These are phyloP conservation scores for Colletotrichum orbiculare DNA, from an alignment of 2,329 filamentous ascomycete genomes.

Conservation along the genomic window DNA sequence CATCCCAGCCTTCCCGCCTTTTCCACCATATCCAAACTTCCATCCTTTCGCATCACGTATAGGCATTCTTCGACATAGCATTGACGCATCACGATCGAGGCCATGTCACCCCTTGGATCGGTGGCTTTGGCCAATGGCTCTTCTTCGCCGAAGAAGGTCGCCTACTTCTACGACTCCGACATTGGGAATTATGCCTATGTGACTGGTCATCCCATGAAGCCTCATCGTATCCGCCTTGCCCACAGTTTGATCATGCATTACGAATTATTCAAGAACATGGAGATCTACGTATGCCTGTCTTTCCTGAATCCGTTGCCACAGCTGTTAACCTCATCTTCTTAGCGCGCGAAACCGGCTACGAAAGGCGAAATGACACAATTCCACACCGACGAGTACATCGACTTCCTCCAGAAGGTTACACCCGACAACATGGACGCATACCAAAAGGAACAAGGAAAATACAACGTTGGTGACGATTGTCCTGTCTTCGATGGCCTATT, in stretches of 20 bases:
- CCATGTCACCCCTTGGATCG: slow-evolving; percentile 50
- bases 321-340: slow-evolving; percentile 25
- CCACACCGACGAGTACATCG: slow-evolving; percentile 94
- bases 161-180: slow-evolving; percentile 98
- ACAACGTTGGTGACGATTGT: slow-evolving; percentile 96
- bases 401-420: slow-evolving; percentile 93
- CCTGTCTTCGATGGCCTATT: slow-evolving; percentile 98
- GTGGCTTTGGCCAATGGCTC: slow-evolving; percentile 57
- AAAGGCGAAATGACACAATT: slow-evolving; percentile 93
- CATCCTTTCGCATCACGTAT: background rate
- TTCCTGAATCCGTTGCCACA: slow-evolving; percentile 43
- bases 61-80: slow-evolving; percentile 8
- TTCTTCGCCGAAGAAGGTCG: slow-evolving; percentile 79
- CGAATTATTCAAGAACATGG: slow-evolving; percentile 95
- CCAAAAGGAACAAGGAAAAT: slow-evolving; percentile 89
- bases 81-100: slow-evolving; percentile 17
- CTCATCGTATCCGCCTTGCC: slow-evolving; percentile 92
- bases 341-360: slow-evolving; percentile 88
- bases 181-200: slow-evolving; percentile 99
- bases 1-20: slow-evolving; percentile 34
- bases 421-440: slow-evolving; percentile 99
- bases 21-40: slow-evolving; percentile 23
- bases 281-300: slow-evolving; percentile 81
- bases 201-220: slow-evolving; percentile 98
- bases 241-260: slow-evolving; percentile 98